Base-by-base conservation (phyloP, 495 filamentous ascomycete genomes). In the Trypethelium eluteriae region DNA sequence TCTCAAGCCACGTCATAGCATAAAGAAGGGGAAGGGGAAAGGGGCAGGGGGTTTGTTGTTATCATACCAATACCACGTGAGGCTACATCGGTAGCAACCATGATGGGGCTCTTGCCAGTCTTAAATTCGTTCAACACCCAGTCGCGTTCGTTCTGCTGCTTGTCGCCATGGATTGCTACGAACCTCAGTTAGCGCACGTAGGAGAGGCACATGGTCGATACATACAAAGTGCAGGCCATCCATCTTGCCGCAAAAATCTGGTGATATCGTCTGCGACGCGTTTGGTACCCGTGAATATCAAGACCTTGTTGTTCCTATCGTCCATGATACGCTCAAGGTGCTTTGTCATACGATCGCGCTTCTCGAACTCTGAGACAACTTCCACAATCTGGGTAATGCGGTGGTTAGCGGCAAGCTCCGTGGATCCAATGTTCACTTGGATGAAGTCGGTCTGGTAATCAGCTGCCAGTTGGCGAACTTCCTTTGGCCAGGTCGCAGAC, bases 11-110 rank as follows among this genome's bases (percentile, higher is more conserved):
- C 63, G 44, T 35, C 66, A 66, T 59, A 35, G 38, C 70, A 66
- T 72, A 25, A 74, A 75, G 69, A 67, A 67, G 71, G 76, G 76
- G 71, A 66, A 76, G 74, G 74, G 78, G 73, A 67, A 77, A 79
- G 74, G 77, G 76, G 73, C 70, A 75, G 75, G 74, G 79, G 79
- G 78, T 74, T 72, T 73, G 82, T 78, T 82, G 76, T 79, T 85
- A 89, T 95, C 94, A 96, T 97, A 98, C 94, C 94, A 83, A 98
- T 98, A 86, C 94, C 94, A 84, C 94, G 90, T 67, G 95, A 96
- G 74, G 94, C 94, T 72, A 98, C 94, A 81, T 98, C 94, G 63
- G 94, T 98, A 74, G 94, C 94, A 77, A 98, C 94, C 83, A 98
- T 95, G 77, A 98, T 90, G 56, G 93, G 92, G 74, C 89, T 91